phyloP scores from a whole-genome alignment of 2,329 filamentous ascomycete species.

The Fusarium liriodendri region DNA sequence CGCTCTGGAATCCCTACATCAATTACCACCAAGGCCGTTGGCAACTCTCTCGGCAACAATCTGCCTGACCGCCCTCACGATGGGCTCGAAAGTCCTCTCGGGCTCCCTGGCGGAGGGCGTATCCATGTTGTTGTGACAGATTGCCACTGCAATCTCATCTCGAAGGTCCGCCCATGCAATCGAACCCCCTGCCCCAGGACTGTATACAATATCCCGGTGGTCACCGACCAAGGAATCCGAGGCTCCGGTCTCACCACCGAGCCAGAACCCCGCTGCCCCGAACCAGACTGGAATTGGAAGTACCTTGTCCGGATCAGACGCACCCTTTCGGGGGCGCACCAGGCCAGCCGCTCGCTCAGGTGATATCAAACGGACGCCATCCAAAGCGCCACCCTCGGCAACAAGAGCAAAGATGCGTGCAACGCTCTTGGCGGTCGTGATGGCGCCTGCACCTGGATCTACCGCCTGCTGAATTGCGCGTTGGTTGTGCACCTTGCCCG shows the following conservation, averaged over 20 bases:
- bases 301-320: not conserved
- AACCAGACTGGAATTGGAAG: slow-evolving; percentile 1
- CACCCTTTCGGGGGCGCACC: not conserved
- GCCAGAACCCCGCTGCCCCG: not conserved
- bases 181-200: not conserved
- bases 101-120: too few relatives aligned
- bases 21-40: too few relatives aligned
- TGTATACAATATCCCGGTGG: not conserved
- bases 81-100: too few relatives aligned
- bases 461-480: not conserved
- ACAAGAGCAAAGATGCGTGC: slow-evolving; percentile 5
- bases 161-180: not conserved
- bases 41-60: too few relatives aligned
- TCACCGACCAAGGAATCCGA: not conserved
- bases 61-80: too few relatives aligned
- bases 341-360: not conserved
- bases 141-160: not conserved
- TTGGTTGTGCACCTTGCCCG: slow-evolving; percentile 1
- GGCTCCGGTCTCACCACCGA: not conserved
- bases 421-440: not conserved
- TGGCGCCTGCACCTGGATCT: slow-evolving; percentile 5
- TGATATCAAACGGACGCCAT: not conserved
- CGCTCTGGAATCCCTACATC: too few relatives aligned
- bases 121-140: slow-evolving; percentile 5
- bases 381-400: not conserved